Base-by-base conservation (phyloP, 2,329 filamentous ascomycete species). In the Cercospora sp. region DNA sequence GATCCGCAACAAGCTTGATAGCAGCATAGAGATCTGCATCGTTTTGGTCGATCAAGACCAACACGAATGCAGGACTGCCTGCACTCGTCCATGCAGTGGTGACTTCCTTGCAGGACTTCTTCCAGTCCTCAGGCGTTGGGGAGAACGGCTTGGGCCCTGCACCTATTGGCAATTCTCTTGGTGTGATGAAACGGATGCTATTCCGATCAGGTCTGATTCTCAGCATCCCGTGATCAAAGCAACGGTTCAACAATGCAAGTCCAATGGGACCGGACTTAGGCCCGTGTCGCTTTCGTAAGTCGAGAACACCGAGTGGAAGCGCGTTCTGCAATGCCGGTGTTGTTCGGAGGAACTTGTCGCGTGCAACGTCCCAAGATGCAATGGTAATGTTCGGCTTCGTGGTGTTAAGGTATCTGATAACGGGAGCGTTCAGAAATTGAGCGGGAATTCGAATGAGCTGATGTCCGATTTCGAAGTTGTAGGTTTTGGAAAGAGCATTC, bases 1-100 rank as follows among this genome's bases (percentile, higher is more conserved):
- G 32, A 37, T 64, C 62, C 3, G 13, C 49, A 16, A 64, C 1
- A n/a, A 37, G 45, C 58, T 66, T 66, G 57, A 66, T 30, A 4
- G 43, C 40, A 8, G 57, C 57, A 28, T 66, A 66, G 3, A 61
- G 32, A n/a, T 53, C 43, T 18, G 24, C 18, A 16, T 66, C 57
- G 3, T 40, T 40, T n/a, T 66, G 24, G 16, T 66, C 64, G 30
- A 66, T 28, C 18, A 66, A 3, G 0, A 66, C 64, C 16, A 66
- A 16, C n/a, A 60, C 53, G 13, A 66, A 60, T 40, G 1, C 5
- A 2, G 63, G 63, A 4, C 45, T n/a, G 21, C 24, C 6, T 10
- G 53, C 32, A 2, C 13, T 13, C 3, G 1, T n/a, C 63, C 51
- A 65, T 12, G 37, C 60, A 9, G 0, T 6, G 7, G 2, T 2